These are phyloP conservation scores for Chrysanthemum lavandulifolium DNA, from an alignment of 129 eudicot species.

Conservation along the genomic window DNA sequence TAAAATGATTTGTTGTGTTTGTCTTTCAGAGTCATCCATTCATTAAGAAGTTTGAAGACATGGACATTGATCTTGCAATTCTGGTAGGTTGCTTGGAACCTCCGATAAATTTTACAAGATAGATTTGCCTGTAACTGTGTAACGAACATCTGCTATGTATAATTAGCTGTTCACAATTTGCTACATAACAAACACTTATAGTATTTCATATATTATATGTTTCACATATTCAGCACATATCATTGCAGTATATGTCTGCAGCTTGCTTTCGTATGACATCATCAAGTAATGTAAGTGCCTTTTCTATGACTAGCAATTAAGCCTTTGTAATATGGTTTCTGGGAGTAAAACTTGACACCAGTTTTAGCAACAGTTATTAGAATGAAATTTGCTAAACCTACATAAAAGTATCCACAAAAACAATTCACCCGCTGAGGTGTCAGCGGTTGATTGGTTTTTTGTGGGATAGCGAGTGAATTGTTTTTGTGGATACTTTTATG, in stretches of 20 bases:
- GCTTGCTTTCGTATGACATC: background rate
- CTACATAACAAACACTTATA: background rate
- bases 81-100: conserved; percentile 81
- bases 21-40: conserved; percentile 67
- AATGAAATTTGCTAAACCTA: too few relatives aligned
- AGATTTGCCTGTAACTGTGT: conserved; percentile 19
- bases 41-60: conserved; percentile 94
- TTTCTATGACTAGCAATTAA: too few relatives aligned
- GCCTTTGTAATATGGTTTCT: too few relatives aligned
- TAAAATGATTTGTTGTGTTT: too few relatives aligned
- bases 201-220: conserved; percentile 4
- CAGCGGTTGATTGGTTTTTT: too few relatives aligned
- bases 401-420: too few relatives aligned
- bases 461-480: too few relatives aligned
- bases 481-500: too few relatives aligned
- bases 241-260: background rate
- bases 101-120: conserved; percentile 72
- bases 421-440: too few relatives aligned
- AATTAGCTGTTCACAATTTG: background rate
- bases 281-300: too few relatives aligned
- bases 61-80: conserved; percentile 79
- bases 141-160: background rate
- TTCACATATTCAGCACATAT: background rate
- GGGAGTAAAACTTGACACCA: too few relatives aligned
- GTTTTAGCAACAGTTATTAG: too few relatives aligned